These are phyloP conservation scores for Nemania sp. DNA, from an alignment of 2,329 filamentous ascomycete genomes.

Conservation along the genomic window DNA sequence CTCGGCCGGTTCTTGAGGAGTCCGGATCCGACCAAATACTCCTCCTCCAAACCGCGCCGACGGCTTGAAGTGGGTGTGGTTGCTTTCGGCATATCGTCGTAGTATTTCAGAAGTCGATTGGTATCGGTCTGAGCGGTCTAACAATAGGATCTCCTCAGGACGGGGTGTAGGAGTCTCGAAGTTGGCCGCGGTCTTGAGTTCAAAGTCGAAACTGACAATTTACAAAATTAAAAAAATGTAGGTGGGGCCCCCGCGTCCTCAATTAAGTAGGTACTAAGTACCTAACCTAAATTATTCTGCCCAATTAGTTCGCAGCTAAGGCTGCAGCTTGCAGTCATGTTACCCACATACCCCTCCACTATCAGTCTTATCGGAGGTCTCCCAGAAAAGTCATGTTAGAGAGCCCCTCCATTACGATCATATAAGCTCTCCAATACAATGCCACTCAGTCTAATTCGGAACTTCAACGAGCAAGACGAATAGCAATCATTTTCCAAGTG, in stretches of 20 bases:
- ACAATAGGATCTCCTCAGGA: not conserved
- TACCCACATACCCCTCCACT: slow-evolving; percentile 27
- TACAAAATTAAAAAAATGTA: slow-evolving; percentile 27
- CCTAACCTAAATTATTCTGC: not conserved
- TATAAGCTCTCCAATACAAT: not conserved
- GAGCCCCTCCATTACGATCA: slow-evolving; percentile 23
- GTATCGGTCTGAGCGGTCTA: not conserved
- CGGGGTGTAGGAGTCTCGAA: not conserved
- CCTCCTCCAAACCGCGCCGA: slow-evolving; percentile 77
- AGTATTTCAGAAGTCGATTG: not conserved
- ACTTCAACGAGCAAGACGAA: not conserved
- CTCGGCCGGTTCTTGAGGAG: slow-evolving; percentile 67
- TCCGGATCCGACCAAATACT: slow-evolving; percentile 69
- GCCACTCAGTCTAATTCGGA: no score
- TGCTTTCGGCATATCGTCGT: slow-evolving; percentile 76
- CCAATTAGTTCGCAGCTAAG: slow-evolving; percentile 6
- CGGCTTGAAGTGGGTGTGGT: slow-evolving; percentile 61
- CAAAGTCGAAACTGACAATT: slow-evolving; percentile 9
- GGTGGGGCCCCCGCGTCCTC: slow-evolving; percentile 10
- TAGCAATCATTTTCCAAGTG: not conserved
- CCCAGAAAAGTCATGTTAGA: slow-evolving; percentile 19
- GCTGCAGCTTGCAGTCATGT: not conserved
- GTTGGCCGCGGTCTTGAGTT: not conserved
- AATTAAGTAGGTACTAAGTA: no score
- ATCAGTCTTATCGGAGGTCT: slow-evolving; percentile 25